phyloP scores from a whole-genome alignment of 768 basidiomycete genomes.

The Grammothele lineata region DNA sequence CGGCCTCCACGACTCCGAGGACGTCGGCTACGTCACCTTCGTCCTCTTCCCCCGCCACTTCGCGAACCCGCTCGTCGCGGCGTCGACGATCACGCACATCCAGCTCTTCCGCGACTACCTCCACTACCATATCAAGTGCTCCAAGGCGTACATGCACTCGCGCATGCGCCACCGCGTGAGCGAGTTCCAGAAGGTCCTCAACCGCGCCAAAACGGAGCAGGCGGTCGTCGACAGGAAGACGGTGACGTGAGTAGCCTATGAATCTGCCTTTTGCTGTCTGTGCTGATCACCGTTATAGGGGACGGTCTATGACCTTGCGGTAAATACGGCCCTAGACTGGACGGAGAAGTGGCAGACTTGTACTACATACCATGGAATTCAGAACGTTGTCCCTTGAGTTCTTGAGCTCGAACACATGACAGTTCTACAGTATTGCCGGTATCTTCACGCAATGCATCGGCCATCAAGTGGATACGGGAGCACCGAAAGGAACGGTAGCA shows the following conservation, averaged over 20 bases:
- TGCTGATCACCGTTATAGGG: constrained; percentile 1
- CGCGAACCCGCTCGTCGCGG: constrained; percentile 59
- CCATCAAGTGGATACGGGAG: too few relatives aligned
- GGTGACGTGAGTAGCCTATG: constrained; percentile 58
- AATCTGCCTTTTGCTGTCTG: background rate
- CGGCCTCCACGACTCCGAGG: constrained; percentile 77
- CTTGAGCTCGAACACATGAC: too few relatives aligned
- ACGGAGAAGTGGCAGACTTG: constrained; percentile 2
- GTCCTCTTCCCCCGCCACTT: constrained; percentile 98
- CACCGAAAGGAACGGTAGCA: too few relatives aligned
- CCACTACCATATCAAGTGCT: constrained; percentile 99
- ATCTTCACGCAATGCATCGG: too few relatives aligned
- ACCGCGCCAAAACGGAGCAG: constrained; percentile 91
- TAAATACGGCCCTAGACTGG: background rate
- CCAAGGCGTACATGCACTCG: constrained; percentile 98
- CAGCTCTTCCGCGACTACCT: constrained; percentile 97
- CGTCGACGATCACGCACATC: constrained; percentile 86
- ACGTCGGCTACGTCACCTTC: constrained; percentile 95
- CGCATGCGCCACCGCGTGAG: constrained; percentile 91
- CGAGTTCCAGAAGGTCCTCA: constrained; percentile 94
- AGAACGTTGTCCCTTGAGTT: too few relatives aligned
- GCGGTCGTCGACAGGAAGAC: constrained; percentile 85
- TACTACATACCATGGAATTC: constrained; percentile 13
- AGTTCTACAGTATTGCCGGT: too few relatives aligned
- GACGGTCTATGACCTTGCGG: constrained; percentile 15